These are phyloP conservation scores for Penicillium rolfsii DNA, from an alignment of 2,329 filamentous ascomycete species.

Conservation along the genomic window DNA sequence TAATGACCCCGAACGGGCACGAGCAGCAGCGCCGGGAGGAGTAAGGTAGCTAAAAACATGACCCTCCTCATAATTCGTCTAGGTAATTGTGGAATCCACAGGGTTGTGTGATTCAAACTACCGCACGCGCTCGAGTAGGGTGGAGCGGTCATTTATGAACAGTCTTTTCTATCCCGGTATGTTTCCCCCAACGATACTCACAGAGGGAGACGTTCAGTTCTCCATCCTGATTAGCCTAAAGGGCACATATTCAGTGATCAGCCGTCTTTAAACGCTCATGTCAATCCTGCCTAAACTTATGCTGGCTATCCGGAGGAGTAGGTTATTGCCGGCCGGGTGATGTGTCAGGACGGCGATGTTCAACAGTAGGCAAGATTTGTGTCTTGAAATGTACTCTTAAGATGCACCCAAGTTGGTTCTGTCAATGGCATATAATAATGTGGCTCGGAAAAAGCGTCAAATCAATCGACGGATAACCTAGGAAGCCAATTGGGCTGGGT, in stretches of 20 bases:
- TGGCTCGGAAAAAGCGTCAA: too few species aligned
- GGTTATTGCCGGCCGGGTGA: not conserved
- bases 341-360: not conserved
- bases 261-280: not conserved
- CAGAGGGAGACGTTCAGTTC: not conserved
- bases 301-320: not conserved
- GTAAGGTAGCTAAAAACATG: not conserved
- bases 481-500: too few species aligned
- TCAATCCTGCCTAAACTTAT: not conserved
- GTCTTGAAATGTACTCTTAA: not conserved
- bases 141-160: not conserved
- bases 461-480: not conserved
- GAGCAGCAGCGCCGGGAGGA: not conserved
- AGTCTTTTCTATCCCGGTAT: not conserved
- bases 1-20: not conserved
- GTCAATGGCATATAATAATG: too few species aligned
- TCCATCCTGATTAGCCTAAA: not conserved
- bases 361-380: not conserved
- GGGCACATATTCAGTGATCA: not conserved
- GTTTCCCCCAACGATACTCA: not conserved
- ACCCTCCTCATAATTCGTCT: not conserved
- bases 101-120: not conserved
- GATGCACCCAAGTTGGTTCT: too few species aligned
- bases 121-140: not conserved
- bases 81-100: not conserved